These are phyloP conservation scores for Melampsora occidentalis DNA, from an alignment of 1,284 basidiomycete genomes.

Conservation along the genomic window DNA sequence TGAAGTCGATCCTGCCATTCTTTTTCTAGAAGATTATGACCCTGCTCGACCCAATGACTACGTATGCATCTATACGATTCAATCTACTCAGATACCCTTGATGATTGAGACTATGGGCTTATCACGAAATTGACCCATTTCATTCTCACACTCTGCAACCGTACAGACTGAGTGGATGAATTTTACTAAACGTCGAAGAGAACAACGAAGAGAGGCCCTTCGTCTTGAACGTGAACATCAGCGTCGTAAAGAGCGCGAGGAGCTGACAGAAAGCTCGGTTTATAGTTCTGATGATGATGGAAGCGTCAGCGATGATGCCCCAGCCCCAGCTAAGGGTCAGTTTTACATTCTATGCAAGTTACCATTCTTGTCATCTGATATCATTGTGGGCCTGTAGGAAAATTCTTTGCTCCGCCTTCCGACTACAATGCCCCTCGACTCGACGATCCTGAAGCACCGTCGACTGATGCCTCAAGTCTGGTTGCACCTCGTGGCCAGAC, in stretches of 20 bases:
- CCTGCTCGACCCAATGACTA: conserved; percentile 44
- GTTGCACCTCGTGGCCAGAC: conserved; percentile 45
- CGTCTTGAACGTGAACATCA: conserved; percentile 42
- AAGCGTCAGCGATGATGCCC: conserved; percentile 32
- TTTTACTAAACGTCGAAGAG: conserved; percentile 37
- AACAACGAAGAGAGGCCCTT: conserved; percentile 38
- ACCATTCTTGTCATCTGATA: neutral
- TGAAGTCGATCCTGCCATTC: conserved; percentile 44
- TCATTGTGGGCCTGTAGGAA: conserved; percentile 10
- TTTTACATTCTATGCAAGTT: neutral
- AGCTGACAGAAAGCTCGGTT: conserved; percentile 35
- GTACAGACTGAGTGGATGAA: conserved; percentile 43
- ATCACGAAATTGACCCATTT: neutral
- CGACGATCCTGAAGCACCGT: conserved; percentile 4
- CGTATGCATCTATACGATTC: conserved; percentile 18
- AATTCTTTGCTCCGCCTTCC: conserved; percentile 42
- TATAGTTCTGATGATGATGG: conserved; percentile 41
- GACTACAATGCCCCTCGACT: conserved; percentile 26
- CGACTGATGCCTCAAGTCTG: neutral
- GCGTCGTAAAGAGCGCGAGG: conserved; percentile 34
- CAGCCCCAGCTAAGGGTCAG: conserved; percentile 30
- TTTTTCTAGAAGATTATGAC: conserved; percentile 44
- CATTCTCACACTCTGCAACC: neutral
- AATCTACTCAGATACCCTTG: neutral
- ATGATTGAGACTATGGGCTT: neutral